Evolutionary conservation across 306 rosid genomes (phyloP).

Genomic region (Echinosophora koreensis): DNA sequence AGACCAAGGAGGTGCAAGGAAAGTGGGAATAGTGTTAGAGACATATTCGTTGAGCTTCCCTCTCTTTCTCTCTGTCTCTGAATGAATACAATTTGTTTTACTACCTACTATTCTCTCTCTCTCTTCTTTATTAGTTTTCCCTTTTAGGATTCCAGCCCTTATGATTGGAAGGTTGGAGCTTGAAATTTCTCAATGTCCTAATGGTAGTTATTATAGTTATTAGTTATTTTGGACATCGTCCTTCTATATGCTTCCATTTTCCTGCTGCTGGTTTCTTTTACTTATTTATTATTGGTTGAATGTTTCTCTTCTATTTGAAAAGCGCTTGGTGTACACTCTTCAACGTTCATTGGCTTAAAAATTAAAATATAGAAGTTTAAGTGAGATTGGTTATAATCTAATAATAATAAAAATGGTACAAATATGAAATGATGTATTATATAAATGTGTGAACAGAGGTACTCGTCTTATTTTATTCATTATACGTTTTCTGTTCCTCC

Average conservation of each 20-base stretch:
- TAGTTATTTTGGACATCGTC: conserved; percentile 52
- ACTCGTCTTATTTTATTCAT: not conserved
- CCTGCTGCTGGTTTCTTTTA: conserved; percentile 22
- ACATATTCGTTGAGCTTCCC: conserved; percentile 55
- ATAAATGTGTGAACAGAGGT: no score
- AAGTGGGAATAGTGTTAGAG: conserved; percentile 64
- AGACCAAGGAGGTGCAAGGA: conserved; percentile 74
- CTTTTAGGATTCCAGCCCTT: conserved; percentile 39
- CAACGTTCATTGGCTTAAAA: no score
- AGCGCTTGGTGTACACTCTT: no score
- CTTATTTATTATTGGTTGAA: conserved; percentile 1
- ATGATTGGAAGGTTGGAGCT: conserved; percentile 46
- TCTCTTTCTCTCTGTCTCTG: conserved; percentile 41
- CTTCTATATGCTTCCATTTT: conserved; percentile 38
- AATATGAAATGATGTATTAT: no score
- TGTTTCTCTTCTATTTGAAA: not conserved
- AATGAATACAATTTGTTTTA: conserved; percentile 24
- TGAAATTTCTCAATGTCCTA: conserved; percentile 53
- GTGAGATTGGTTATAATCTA: no score
- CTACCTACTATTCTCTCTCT: conserved; percentile 19
- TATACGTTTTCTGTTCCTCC: no score
- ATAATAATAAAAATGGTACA: no score
- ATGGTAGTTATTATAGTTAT: conserved; percentile 73
- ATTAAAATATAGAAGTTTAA: no score
- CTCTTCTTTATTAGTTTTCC: not conserved